Evolutionary conservation across 2,329 filamentous ascomycete species (phyloP).

Genomic region (Orbilia oligospora): DNA sequence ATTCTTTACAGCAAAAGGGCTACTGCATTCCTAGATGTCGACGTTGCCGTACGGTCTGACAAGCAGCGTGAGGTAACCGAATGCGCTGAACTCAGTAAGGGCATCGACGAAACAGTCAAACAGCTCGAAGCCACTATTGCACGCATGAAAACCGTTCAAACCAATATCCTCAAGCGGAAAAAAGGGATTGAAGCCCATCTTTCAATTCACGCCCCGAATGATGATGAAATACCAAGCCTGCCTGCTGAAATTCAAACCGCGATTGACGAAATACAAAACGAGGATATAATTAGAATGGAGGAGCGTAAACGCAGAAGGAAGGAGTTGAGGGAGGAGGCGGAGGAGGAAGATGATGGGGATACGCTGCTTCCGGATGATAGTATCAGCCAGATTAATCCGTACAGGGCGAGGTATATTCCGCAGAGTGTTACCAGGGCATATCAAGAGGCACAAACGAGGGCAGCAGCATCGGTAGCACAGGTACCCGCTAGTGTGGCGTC

Average conservation of each 20-base stretch:
- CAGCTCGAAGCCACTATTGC: conserved; percentile 44
- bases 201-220: conserved; percentile 40
- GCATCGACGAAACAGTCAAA: conserved; percentile 54
- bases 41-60: conserved; percentile 51
- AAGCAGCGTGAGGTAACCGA: conserved; percentile 55
- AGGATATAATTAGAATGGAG: conserved; percentile 59
- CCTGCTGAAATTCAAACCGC: conserved; percentile 53
- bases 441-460: conserved; percentile 52
- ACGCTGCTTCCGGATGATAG: conserved; percentile 54
- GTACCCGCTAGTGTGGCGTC: conserved; percentile 47
- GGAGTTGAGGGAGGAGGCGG: conserved; percentile 43
- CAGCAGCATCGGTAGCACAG: conserved; percentile 35
- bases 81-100: conserved; percentile 47
- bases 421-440: conserved; percentile 51
- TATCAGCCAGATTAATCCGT: conserved; percentile 56
- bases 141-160: conserved; percentile 49
- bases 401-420: conserved; percentile 47
- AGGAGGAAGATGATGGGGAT: conserved; percentile 52
- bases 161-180: conserved; percentile 48
- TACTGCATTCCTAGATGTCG: conserved; percentile 47
- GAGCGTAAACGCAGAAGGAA: conserved; percentile 48
- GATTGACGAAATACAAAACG: conserved; percentile 55
- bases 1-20: conserved; percentile 48
- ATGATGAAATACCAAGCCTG: conserved; percentile 41
- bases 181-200: conserved; percentile 48